A percentile compares a stretch with the other conserved stretches of the same genome.
Conservation (phyloP, 257 asterid species). For the Ballota nigra region DNA sequence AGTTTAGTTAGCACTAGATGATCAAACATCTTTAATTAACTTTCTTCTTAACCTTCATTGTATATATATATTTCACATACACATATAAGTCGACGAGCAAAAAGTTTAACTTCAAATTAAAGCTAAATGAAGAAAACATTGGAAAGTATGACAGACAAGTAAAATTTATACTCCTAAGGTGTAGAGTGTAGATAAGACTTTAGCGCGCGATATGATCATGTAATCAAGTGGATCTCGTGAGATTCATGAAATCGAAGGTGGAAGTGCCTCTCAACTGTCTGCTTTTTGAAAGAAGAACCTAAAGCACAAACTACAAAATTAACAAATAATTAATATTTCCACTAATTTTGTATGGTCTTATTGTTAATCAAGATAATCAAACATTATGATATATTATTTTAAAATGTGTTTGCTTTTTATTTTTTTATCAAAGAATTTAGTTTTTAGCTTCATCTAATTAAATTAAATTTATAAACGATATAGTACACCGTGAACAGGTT, state of each 20-base stretch:
- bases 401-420: background rate
- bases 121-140: too few species aligned
- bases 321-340: background rate
- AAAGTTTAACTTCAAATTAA: too few species aligned
- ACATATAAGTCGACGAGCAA: too few species aligned
- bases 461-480: background rate
- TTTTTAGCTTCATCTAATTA: background rate
- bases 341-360: background rate
- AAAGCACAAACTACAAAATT: background rate
- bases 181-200: background rate
- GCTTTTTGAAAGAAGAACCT: background rate
- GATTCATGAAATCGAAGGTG: constrained; percentile 18
- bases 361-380: background rate
- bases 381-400: too few species aligned
- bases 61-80: too few species aligned
- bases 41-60: too few species aligned
- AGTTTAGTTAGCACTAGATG: too few species aligned
- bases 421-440: too few species aligned
- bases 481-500: too few species aligned
- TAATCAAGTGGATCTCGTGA: constrained; percentile 34
- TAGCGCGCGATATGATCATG: background rate
- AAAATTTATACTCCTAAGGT: too few species aligned
- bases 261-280: constrained; percentile 20
- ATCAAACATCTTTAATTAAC: too few species aligned
- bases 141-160: too few species aligned